Percentiles rank a stretch among this genome's conserved stretches.
These are phyloP conservation scores for Ogataea saltuana DNA, from an alignment of 805 yeast genomes.

Conservation along the genomic window DNA sequence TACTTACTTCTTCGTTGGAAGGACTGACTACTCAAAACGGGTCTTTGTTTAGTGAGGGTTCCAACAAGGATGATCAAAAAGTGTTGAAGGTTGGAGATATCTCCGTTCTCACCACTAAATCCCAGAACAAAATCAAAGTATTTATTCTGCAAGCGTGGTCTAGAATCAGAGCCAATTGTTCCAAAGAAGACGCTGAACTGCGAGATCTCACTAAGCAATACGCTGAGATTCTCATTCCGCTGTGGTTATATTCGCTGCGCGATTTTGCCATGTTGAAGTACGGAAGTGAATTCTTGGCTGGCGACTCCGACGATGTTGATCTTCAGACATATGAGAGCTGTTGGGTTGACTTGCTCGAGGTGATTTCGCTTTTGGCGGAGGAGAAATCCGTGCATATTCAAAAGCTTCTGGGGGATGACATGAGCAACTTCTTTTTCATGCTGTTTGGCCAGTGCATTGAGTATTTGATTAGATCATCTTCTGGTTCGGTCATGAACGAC, in stretches of 20 bases:
- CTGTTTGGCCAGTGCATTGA: constrained; percentile 84
- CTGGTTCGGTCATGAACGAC: constrained; percentile 19
- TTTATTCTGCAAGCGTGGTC: constrained; percentile 77
- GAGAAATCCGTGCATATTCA: constrained; percentile 46
- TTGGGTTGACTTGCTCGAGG: constrained; percentile 81
- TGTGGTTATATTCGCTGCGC: constrained; percentile 76
- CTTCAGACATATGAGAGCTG: constrained; percentile 51
- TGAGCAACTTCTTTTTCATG: constrained; percentile 70
- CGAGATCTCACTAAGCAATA: constrained; percentile 54
- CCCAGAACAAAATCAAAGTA: constrained; percentile 56
- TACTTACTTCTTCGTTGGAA: constrained; percentile 67
- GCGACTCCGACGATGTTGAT: constrained; percentile 46
- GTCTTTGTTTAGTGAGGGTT: constrained; percentile 23
- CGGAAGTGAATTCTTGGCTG: constrained; percentile 34
- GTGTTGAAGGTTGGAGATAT: constrained; percentile 57
- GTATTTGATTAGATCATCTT: constrained; percentile 52
- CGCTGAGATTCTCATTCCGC: constrained; percentile 59
- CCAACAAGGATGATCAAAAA: constrained; percentile 28
- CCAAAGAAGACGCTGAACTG: constrained; percentile 44
- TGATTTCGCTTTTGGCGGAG: constrained; percentile 64
- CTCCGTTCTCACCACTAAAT: constrained; percentile 43
- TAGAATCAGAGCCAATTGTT: constrained; percentile 42
- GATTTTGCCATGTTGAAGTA: constrained; percentile 73
- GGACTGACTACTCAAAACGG: constrained; percentile 50
- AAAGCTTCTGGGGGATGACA: constrained; percentile 54